Base-by-base conservation (phyloP, 1,284 basidiomycete genomes). In the Heliocybe sulcata region DNA sequence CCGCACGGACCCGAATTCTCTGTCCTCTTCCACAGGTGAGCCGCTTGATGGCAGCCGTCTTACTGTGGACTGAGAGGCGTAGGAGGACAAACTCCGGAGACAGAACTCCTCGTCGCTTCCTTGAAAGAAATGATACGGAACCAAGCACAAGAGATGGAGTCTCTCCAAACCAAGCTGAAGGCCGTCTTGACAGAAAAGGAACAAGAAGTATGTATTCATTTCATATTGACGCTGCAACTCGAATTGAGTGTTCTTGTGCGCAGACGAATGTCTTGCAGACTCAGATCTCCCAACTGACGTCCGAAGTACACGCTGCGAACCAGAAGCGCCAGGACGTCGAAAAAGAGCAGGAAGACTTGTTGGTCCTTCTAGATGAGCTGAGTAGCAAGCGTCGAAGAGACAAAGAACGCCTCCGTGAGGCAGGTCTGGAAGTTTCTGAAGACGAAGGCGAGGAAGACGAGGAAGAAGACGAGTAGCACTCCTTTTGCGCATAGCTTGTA, bases 301-400 rank as follows among this genome's bases (percentile, higher is more conserved):
- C 68, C 11, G 70, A 85, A 48, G 66, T 91, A 3, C 71, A 76
- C 49, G 72, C 69, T 1, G 78, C 85, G 22, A 81, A 87, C 61
- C 76, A 76, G 55, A 87, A 86, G 66, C 76, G 80, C 48, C 82
- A 81, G 59, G 92, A 95, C n/a, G 81, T 85, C 23, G 87, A 92
- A 67, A 95, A 94, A 72, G 94, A 98, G 67, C 93, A 96, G 64
- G 94, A 97, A 67, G 94, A 98, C 69, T 68, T 99, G 54, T 76
- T 99, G 1, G 94, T 99, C 0, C 73, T 98, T 33, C 76, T 99
- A 2, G 97, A 99, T 64, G 97, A 99, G 69, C 73, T 98, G 53
- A 90, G 83, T 51, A 81, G 77, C 61, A 98, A 98, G 72, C 77
- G 94, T 52, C 82, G 82, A 68, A 75, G 74, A 59, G 95, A 98